Evolutionary conservation across 1,284 basidiomycete genomes (phyloP).

Genomic region (Porodaedalea pini): DNA sequence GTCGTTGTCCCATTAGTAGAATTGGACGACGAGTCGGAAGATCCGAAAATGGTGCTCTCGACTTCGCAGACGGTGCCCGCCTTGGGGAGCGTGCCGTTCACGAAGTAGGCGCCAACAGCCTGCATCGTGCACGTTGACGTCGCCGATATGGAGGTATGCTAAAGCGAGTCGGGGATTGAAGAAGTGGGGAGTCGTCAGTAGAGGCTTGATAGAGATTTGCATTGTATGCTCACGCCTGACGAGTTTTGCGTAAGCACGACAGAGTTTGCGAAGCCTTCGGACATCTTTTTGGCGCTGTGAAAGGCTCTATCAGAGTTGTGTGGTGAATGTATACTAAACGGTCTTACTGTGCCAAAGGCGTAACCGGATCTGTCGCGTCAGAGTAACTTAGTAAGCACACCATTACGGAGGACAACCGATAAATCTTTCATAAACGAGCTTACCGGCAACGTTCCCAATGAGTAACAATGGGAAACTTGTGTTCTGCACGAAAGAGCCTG

Average conservation of each 20-base stretch:
- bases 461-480: conserved; percentile 24
- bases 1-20: too few relatives aligned
- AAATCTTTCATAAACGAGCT: background rate
- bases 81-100: conserved; percentile 9
- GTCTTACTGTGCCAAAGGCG: conserved; percentile 20
- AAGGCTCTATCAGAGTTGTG: background rate
- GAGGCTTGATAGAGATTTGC: too few relatives aligned
- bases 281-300: conserved; percentile 22
- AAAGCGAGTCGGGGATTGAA: too few relatives aligned
- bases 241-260: conserved; percentile 22
- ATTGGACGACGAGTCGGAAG: background rate
- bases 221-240: conserved; percentile 5
- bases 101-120: conserved; percentile 17
- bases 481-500: conserved; percentile 13
- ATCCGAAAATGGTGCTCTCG: conserved; percentile 9
- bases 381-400: background rate
- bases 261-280: conserved; percentile 20
- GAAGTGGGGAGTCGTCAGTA: too few relatives aligned
- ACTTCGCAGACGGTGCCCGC: conserved; percentile 8
- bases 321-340: background rate
- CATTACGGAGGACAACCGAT: too few relatives aligned
- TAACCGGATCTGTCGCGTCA: conserved; percentile 23
- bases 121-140: conserved; percentile 17
- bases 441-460: conserved; percentile 24
- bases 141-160: conserved; percentile 18